Evolutionary conservation across 2,329 filamentous ascomycete genomes (phyloP), one percentile per base, ranked within the genome.

Genomic region (Drechslera avenae): DNA sequence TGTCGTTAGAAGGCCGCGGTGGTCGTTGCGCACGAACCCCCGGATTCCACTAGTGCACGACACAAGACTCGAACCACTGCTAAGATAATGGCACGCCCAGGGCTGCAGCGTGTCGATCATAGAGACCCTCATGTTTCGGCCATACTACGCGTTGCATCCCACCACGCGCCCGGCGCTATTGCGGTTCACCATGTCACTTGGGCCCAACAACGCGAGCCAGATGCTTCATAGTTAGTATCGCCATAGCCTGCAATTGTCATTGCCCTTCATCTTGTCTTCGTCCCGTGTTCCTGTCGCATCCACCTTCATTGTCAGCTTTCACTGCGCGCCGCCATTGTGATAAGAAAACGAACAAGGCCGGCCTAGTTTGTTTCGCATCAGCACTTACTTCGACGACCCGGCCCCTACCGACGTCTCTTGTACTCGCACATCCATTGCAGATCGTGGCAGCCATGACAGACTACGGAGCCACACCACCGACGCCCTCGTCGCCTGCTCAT

Each of bases 41-140:
- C 50, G 48, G 54, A 52, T 44, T 23, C 17, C 9, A 37, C 41
- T 46, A 50, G 44, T 28, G 34, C 14, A 21, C 53, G 59, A 28
- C 26, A 13, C 4, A 28, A 28, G 26, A 28, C 59, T 56, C 52
- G 56, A 56, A 30, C 57, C 54, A 52, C 33, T 37, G 32, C 43
- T 50, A 56, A 51, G 39, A 39, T 37, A 40, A 30, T 23, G 21
- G 46, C 50, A 47, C 26, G 23, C 26, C 52, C 56, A 50, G 41
- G 50, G 32, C 39, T 34, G 41, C 46, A 47, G 31, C n/a, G 32
- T 57, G 60, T 56, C 50, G 62, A 65, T 65, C 60, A 45, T 52
- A 51, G 40, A 47, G 58, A 54, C 52, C 44, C 49, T 61, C 52
- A 47, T 47, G 56, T 53, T 52, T 61, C 54, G 54, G 60, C 60